A percentile compares a stretch with the other conserved stretches of the same genome.
Evolutionary conservation across 176 grass and related monocot species (phyloP).

Genomic region (Alloteropsis semialata): DNA sequence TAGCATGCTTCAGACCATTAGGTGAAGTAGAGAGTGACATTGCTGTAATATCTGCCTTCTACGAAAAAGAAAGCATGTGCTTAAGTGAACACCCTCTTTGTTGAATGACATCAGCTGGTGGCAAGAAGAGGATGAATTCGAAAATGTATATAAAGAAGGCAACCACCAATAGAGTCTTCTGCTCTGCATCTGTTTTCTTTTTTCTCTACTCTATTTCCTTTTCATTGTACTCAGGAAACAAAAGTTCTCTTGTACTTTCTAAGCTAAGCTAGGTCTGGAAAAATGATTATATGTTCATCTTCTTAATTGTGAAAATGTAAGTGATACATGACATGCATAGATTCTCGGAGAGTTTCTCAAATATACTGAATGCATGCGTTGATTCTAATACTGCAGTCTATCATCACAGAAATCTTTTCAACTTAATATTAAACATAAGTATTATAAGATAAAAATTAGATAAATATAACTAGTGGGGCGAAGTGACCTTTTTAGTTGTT

Average conservation of each 20-base stretch:
- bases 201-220: background rate
- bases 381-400: too few species aligned
- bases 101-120: background rate
- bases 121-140: background rate
- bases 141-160: background rate
- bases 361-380: too few species aligned
- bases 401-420: too few species aligned
- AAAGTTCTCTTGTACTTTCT: background rate
- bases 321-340: too few species aligned
- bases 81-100: background rate
- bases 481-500: too few species aligned
- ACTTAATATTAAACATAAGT: too few species aligned
- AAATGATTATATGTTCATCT: too few species aligned
- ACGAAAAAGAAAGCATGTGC: constrained; percentile 5
- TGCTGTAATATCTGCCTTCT: constrained; percentile 4
- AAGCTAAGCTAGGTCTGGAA: background rate
- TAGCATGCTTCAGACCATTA: background rate
- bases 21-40: background rate
- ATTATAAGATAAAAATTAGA: too few species aligned
- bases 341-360: too few species aligned
- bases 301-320: too few species aligned
- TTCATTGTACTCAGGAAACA: background rate
- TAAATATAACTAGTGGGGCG: too few species aligned
- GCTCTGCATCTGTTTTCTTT: background rate
- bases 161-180: background rate